Percentiles rank a stretch among this genome's conserved stretches.
Conservation (phyloP, 768 basidiomycete genomes). For the Kwoniella sp. region DNA sequence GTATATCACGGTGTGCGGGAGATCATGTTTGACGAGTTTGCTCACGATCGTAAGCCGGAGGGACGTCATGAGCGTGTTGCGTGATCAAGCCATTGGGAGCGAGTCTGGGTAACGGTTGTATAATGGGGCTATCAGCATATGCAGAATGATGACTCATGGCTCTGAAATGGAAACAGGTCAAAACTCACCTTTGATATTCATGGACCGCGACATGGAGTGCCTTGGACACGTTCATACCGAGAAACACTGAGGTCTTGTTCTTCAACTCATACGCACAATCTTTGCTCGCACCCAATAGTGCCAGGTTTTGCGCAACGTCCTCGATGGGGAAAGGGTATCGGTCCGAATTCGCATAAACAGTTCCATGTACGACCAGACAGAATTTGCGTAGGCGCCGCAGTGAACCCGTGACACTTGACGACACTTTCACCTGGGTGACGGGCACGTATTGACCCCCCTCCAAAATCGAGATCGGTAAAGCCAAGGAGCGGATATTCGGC, state of each 20-base stretch:
- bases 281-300: neutral
- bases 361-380: neutral
- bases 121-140: neutral
- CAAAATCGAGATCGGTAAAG: neutral
- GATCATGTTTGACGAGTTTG: slow-evolving; percentile 42
- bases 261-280: slow-evolving; percentile 11
- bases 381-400: neutral
- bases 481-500: neutral
- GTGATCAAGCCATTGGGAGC: slow-evolving; percentile 5
- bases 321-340: slow-evolving; percentile 16
- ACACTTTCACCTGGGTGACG: slow-evolving; percentile 1
- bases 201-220: slow-evolving; percentile 11
- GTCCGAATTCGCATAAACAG: neutral
- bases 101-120: neutral
- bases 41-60: slow-evolving; percentile 15
- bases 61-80: slow-evolving; percentile 1
- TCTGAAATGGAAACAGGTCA: neutral
- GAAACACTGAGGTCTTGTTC: slow-evolving; percentile 11
- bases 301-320: slow-evolving; percentile 15
- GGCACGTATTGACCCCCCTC: slow-evolving; percentile 1
- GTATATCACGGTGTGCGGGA: slow-evolving; percentile 48
- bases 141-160: neutral
- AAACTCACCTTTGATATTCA: slow-evolving; percentile 15
- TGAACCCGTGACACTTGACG: neutral
- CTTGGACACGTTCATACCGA: slow-evolving; percentile 15